These are phyloP conservation scores for Podaxis mareebaensis DNA, from an alignment of 768 basidiomycete species.

Conservation along the genomic window DNA sequence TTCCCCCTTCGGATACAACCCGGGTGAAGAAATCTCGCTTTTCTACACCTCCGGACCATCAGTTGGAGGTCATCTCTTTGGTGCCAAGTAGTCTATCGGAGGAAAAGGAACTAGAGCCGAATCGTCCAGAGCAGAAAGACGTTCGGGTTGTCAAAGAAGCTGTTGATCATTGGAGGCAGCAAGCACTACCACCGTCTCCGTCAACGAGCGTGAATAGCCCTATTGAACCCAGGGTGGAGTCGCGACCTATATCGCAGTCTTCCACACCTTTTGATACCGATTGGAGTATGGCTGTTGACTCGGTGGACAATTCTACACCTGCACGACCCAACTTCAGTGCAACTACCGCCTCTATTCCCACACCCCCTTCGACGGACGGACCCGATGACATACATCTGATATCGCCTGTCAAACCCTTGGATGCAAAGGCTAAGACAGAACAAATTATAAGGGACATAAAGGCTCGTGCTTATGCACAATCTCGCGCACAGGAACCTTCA, in stretches of 20 bases:
- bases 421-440: slow-evolving; percentile 48
- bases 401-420: slow-evolving; percentile 24
- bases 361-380: slow-evolving; percentile 26
- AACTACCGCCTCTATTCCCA: slow-evolving; percentile 15
- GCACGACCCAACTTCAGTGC: slow-evolving; percentile 1
- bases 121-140: slow-evolving; percentile 20
- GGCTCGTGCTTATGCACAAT: slow-evolving; percentile 54
- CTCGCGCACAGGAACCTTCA: slow-evolving; percentile 42
- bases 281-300: slow-evolving; percentile 9
- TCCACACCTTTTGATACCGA: background rate
- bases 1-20: slow-evolving; percentile 17
- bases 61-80: slow-evolving; percentile 31
- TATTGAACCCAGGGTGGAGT: background rate
- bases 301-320: slow-evolving; percentile 5
- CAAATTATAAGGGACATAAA: slow-evolving; percentile 65
- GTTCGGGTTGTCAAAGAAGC: slow-evolving; percentile 31
- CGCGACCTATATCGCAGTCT: background rate
- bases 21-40: slow-evolving; percentile 39
- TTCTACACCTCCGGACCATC: slow-evolving; percentile 31
- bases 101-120: slow-evolving; percentile 53
- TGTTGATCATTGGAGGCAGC: slow-evolving; percentile 45
- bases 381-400: slow-evolving; percentile 18
- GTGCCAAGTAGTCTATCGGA: slow-evolving; percentile 71
- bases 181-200: slow-evolving; percentile 25
- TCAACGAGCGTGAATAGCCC: slow-evolving; percentile 5